Percentiles rank a stretch among this genome's conserved stretches.
phyloP scores from a whole-genome alignment of 257 asterid genomes.

The Nicotiana undulata region DNA sequence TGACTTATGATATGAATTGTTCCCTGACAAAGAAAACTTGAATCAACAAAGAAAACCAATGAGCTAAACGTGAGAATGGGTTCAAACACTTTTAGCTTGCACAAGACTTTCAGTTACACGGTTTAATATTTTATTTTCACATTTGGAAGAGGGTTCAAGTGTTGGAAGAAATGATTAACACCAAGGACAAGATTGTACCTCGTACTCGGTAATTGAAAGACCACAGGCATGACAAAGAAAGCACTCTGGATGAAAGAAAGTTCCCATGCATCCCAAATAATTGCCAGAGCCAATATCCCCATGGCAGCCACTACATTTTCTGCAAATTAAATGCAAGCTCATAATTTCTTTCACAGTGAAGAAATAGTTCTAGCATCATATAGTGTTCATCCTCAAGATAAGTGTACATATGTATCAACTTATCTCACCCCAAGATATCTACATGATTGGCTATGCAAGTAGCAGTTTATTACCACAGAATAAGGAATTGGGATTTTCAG shows the following conservation, averaged over 20 bases:
- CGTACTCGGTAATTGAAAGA: constrained; percentile 66
- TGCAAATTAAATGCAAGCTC: constrained; percentile 15
- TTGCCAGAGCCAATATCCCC: constrained; percentile 64
- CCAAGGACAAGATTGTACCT: constrained; percentile 34
- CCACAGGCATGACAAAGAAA: constrained; percentile 75
- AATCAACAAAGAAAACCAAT: constrained; percentile 41
- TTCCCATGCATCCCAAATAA: constrained; percentile 90
- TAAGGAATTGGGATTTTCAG: neutral
- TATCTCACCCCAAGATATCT: neutral
- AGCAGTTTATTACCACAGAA: neutral
- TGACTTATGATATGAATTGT: constrained; percentile 65
- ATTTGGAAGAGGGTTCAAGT: neutral
- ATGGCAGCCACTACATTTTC: constrained; percentile 77
- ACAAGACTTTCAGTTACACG: neutral
- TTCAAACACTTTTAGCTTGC: neutral
- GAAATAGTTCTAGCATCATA: neutral
- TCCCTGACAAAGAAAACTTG: constrained; percentile 91
- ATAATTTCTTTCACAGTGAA: neutral
- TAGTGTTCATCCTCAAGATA: neutral
- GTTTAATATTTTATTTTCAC: neutral
- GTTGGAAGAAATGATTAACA: neutral
- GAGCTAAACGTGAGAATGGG: constrained; percentile 8
- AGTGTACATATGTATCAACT: neutral
- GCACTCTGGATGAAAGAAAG: constrained; percentile 78
- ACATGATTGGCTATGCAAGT: neutral